Percentiles rank a stretch among this genome's conserved stretches.
Evolutionary conservation across 2,329 filamentous ascomycete species (phyloP).

Genomic region (Neofusicoccum sp.): DNA sequence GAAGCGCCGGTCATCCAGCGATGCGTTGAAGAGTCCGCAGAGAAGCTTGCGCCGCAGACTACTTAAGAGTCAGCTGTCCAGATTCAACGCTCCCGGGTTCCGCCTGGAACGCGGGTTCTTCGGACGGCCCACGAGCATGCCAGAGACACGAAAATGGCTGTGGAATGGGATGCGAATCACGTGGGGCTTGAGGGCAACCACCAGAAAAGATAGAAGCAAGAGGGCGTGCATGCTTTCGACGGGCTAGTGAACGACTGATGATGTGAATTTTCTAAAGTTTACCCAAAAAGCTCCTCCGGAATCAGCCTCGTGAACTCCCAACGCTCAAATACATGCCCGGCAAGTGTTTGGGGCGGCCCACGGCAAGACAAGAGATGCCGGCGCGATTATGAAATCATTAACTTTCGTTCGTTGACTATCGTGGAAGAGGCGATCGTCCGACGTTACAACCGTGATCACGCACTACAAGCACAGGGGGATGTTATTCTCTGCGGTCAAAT

Average conservation of each 20-base stretch:
- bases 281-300: background rate
- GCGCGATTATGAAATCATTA: background rate
- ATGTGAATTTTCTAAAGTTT: conserved; percentile 11
- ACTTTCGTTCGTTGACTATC: conserved; percentile 11
- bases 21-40: too few species aligned
- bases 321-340: conserved; percentile 2
- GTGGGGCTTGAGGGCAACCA: too few species aligned
- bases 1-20: too few species aligned
- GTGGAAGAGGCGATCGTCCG: background rate
- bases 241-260: background rate
- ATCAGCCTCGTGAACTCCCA: conserved; percentile 3
- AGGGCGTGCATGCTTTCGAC: background rate
- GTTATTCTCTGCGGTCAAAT: conserved; percentile 15
- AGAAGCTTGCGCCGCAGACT: too few species aligned
- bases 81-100: too few species aligned
- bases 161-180: too few species aligned
- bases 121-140: too few species aligned
- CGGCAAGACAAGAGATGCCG: background rate
- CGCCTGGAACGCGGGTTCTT: too few species aligned
- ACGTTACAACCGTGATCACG: conserved; percentile 15
- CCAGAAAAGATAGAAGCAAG: background rate
- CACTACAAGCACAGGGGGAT: conserved; percentile 9
- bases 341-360: background rate
- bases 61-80: too few species aligned
- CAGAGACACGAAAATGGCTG: too few species aligned